Conservation (phyloP, 257 asterid genomes). For the Petunia axillaris region DNA sequence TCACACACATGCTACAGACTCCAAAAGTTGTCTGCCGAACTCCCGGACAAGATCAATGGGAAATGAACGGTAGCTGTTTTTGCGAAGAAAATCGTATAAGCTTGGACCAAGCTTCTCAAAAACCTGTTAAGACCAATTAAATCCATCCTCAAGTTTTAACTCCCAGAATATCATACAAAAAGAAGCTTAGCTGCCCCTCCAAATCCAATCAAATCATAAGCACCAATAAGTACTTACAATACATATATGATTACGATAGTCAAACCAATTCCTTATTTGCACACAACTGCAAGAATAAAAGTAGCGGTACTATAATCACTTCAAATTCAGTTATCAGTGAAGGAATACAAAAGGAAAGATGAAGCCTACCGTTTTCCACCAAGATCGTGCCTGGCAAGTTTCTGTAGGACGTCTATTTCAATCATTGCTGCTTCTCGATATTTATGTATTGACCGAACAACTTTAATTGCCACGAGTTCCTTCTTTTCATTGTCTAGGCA, state of each 20-base stretch:
- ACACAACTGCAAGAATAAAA: conserved; percentile 62
- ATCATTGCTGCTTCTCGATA: conserved; percentile 88
- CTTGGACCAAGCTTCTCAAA: conserved; percentile 99
- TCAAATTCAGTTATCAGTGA: conserved; percentile 1
- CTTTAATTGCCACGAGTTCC: conserved; percentile 75
- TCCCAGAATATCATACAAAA: conserved; percentile 19
- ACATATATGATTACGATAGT: conserved; percentile 83
- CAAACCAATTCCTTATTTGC: conserved; percentile 80
- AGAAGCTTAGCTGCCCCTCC: conserved; percentile 24
- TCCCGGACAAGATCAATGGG: conserved; percentile 98
- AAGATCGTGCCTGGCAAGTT: conserved; percentile 58
- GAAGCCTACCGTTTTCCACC: conserved; percentile 65
- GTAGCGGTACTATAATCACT: conserved; percentile 26
- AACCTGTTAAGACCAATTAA: conserved; percentile 87
- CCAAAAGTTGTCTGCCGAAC: conserved; percentile 96
- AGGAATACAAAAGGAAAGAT: conserved; percentile 1
- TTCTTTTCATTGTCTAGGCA: conserved; percentile 81
- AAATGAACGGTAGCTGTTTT: conserved; percentile 87
- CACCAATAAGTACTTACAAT: conserved; percentile 59
- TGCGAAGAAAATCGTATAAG: conserved; percentile 94
- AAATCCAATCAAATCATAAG: conserved; percentile 22
- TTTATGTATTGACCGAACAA: conserved; percentile 70
- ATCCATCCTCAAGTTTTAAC: conserved; percentile 45
- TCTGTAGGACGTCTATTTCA: conserved; percentile 69
- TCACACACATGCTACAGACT: conserved; percentile 97